Conservation (phyloP, 106 monocot genomes). For the Dactylorhiza incarnata region DNA sequence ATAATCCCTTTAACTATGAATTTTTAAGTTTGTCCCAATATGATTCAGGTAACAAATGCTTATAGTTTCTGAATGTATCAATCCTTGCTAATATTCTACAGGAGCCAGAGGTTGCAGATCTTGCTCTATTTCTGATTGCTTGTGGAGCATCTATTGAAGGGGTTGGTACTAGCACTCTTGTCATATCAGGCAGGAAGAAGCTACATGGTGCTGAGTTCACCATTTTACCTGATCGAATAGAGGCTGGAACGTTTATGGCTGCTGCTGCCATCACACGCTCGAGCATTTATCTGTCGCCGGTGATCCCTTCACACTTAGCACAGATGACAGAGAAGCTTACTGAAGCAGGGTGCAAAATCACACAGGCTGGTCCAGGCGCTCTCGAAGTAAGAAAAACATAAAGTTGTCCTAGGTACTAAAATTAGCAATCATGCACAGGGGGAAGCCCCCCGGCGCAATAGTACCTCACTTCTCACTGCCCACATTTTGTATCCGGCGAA, state of each 20-base stretch:
- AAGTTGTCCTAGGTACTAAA: neutral
- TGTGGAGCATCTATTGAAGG: conserved; percentile 41
- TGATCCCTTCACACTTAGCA: conserved; percentile 29
- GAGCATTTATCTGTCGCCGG: conserved; percentile 34
- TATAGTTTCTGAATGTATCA: neutral
- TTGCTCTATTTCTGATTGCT: conserved; percentile 39
- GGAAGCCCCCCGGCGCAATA: no score
- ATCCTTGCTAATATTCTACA: conserved; percentile 1
- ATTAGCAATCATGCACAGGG: no score
- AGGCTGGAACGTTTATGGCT: conserved; percentile 52
- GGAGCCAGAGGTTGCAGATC: conserved; percentile 57
- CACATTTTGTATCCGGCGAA: no score
- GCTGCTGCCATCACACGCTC: conserved; percentile 53
- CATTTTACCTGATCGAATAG: conserved; percentile 40
- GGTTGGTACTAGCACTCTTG: conserved; percentile 33
- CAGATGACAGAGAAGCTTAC: conserved; percentile 29
- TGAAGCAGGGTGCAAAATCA: conserved; percentile 36
- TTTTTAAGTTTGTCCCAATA: neutral
- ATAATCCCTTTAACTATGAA: neutral
- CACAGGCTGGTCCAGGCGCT: conserved; percentile 10
- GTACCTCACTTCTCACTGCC: no score
- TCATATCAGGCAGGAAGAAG: conserved; percentile 25
- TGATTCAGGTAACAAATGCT: neutral
- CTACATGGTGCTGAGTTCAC: conserved; percentile 32
- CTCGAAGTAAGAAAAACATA: conserved; percentile 23